Evolutionary conservation across 805 yeast genomes (phyloP).

Genomic region (Wickerhamomyces chambardii): DNA sequence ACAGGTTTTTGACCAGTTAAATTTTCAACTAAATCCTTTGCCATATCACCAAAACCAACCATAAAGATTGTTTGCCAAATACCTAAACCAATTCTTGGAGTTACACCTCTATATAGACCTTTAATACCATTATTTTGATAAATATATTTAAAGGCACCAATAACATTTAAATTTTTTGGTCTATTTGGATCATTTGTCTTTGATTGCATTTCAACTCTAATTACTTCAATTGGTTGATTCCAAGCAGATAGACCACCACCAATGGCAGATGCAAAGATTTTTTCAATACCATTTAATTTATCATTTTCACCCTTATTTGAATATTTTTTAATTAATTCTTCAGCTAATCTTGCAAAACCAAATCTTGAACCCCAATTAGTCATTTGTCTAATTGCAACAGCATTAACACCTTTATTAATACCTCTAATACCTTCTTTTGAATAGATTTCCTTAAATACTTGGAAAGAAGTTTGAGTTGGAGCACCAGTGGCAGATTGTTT

Average conservation of each 20-base stretch:
- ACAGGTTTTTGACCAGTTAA: slow-evolving; percentile 52
- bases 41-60: slow-evolving; percentile 97
- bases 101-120: slow-evolving; percentile 93
- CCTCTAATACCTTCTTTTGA: slow-evolving; percentile 86
- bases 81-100: slow-evolving; percentile 95
- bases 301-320: slow-evolving; percentile 54
- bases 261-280: slow-evolving; percentile 73
- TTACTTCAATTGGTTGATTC: slow-evolving; percentile 98
- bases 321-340: slow-evolving; percentile 62
- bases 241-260: slow-evolving; percentile 99
- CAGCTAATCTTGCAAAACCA: slow-evolving; percentile 88
- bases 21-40: slow-evolving; percentile 58
- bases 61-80: slow-evolving; percentile 98
- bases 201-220: slow-evolving; percentile 97
- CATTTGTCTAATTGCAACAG: slow-evolving; percentile 98
- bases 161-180: slow-evolving; percentile 82
- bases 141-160: slow-evolving; percentile 72
- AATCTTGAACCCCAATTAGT: slow-evolving; percentile 99
- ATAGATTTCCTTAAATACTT: slow-evolving; percentile 81
- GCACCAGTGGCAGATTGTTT: slow-evolving; percentile 70
- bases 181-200: slow-evolving; percentile 91
- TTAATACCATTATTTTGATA: slow-evolving; percentile 74
- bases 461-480: slow-evolving; percentile 66
- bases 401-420: slow-evolving; percentile 96
- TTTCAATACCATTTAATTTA: slow-evolving; percentile 66